Percentiles rank a stretch among this genome's conserved stretches.
Conservation (phyloP, 164 flowering plant species). For the Santalum album region DNA sequence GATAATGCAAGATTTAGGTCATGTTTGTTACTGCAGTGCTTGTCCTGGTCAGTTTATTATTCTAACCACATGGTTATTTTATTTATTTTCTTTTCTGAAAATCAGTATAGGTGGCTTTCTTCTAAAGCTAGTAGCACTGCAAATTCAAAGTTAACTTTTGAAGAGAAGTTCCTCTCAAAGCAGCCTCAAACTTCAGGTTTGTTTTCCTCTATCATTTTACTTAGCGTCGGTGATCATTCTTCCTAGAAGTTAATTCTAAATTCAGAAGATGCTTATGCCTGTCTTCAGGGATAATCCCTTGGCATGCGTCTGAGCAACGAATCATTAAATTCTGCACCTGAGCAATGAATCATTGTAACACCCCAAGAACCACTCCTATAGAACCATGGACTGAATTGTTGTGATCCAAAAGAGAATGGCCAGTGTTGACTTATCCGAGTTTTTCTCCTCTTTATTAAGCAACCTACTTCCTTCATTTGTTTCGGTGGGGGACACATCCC, state of each 20-base stretch:
- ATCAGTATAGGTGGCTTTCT: constrained; percentile 96
- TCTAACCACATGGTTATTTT: constrained; percentile 3
- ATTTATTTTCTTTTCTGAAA: constrained; percentile 10
- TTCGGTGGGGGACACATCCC: too few species aligned
- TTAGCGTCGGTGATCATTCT: background rate
- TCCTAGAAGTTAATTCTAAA: too few species aligned
- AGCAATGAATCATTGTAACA: too few species aligned
- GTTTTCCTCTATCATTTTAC: background rate
- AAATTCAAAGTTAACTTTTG: constrained; percentile 67
- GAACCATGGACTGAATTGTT: too few species aligned
- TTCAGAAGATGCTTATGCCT: background rate
- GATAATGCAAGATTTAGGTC: too few species aligned
- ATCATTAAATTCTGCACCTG: too few species aligned
- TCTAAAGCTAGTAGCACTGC: constrained; percentile 47
- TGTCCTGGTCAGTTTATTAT: background rate
- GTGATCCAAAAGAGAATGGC: too few species aligned
- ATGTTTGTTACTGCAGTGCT: background rate
- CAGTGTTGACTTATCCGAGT: too few species aligned
- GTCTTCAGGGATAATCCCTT: background rate
- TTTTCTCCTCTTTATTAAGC: too few species aligned
- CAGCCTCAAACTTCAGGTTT: constrained; percentile 79
- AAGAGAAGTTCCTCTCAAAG: constrained; percentile 86
- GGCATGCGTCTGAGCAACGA: too few species aligned
- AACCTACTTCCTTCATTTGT: too few species aligned
- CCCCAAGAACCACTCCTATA: too few species aligned